Evolutionary conservation across 1,284 basidiomycete species (phyloP).

Genomic region (Flammula alnicola): DNA sequence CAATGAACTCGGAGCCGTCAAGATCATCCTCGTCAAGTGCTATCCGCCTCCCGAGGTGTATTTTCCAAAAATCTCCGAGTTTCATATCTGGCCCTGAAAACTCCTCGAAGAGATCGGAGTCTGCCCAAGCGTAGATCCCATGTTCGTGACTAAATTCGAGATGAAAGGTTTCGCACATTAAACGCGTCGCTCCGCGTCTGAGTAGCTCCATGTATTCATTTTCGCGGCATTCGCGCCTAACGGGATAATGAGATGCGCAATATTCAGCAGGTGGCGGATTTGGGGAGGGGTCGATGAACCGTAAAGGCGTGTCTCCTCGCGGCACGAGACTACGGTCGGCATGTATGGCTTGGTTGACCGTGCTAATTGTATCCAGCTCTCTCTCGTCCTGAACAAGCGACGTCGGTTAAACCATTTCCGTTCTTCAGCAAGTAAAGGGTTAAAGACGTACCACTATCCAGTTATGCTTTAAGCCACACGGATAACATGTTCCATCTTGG

Average conservation of each 20-base stretch:
- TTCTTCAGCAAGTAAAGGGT: too few relatives aligned
- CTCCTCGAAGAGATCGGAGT: conserved; percentile 32
- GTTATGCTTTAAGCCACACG: too few relatives aligned
- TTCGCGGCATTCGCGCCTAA: conserved; percentile 2
- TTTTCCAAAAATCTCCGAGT: conserved; percentile 38
- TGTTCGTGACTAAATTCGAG: conserved; percentile 29
- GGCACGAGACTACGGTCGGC: conserved; percentile 8
- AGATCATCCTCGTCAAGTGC: conserved; percentile 35
- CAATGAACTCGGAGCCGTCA: conserved; percentile 41
- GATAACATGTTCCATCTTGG: too few relatives aligned
- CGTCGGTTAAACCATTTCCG: too few relatives aligned
- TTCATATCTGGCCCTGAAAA: conserved; percentile 35
- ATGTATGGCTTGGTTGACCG: conserved; percentile 7
- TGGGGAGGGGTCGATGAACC: not conserved
- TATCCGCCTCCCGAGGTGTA: conserved; percentile 37
- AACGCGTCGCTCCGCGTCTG: conserved; percentile 36
- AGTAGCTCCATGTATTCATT: conserved; percentile 32
- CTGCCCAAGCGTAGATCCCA: conserved; percentile 41
- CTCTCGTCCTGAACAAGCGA: too few relatives aligned
- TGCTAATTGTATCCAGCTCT: too few relatives aligned
- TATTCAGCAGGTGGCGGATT: conserved; percentile 5
- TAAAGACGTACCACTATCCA: too few relatives aligned
- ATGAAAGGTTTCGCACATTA: conserved; percentile 40
- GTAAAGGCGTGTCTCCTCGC: conserved; percentile 11
- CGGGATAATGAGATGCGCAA: too few relatives aligned